Evolutionary conservation across 225 moss, liverwort and hornwort genomes (phyloP), one percentile per base, ranked within the genome.

Genomic region (Polytrichum formosum): DNA sequence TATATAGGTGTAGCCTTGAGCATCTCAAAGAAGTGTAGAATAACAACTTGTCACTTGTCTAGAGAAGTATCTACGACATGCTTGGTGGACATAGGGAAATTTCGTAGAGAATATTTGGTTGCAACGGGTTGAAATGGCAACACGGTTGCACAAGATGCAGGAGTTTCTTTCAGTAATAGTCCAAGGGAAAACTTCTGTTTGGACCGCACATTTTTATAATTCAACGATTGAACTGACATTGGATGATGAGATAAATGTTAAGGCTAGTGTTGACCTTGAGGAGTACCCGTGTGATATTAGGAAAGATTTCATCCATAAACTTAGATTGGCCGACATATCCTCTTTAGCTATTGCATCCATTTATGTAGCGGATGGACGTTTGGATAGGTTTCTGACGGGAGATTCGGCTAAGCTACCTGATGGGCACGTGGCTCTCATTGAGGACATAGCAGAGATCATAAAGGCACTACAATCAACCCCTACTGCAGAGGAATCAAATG

Each of bases 141-240:
- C 21, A 58, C 1, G 1, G 9, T 6, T 22, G 1, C 9, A 6
- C n/a, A 0, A 9, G 21, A 58, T 58, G 58, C 2, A 58, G 6
- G 6, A 1, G 20, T 58, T 58, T 58, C 21, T 58, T 58, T 21
- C 21, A 1, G 58, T 6, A 13, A 4, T 46, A 4, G 4, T 13
- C 46, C 0, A 46, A 13, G 16, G 46, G 46, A 13, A 46, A 46
- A 46, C 13, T 46, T 16, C 13, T 46, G 13, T 1, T 3, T 10
- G 3, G 46, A 0, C 13, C 0, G 2, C 0, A 13, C 0, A 0
- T 0, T 13, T 46, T 46, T 0, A 1, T 0, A 1, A 3, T 10
- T 46, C 46, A 46, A 2, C 0, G 1, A 46, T 46, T 16, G 13
- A 0, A 0, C 13, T 46, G 16, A 0, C 0, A 13, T 46, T 4